Evolutionary conservation across 1,284 basidiomycete genomes (phyloP), one percentile per base, ranked within the genome.

Genomic region (Leccinum solheimii): DNA sequence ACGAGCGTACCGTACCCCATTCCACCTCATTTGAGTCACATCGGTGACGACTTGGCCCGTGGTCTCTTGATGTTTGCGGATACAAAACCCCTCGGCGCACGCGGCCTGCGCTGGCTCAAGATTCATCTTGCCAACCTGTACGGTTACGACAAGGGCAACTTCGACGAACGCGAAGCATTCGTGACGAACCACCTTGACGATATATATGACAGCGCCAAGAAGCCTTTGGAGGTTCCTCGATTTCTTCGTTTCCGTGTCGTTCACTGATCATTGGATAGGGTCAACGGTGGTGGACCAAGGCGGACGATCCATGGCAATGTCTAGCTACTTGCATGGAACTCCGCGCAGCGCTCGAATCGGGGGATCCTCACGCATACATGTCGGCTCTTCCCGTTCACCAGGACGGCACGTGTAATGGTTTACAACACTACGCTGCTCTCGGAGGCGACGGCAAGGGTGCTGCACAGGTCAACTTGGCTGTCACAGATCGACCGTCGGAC

Each of bases 341-440:
- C 13, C 82, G 83, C 55, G 82, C 82, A 0, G 97, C 97, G 2
- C 79, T 95, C 0, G 82, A 90, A 36, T 90, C 90, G 0, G 81
- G 81, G 1, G 84, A 95, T 65, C 95, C 97, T 0, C 79, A 81
- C 38, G 76, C 78, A 26, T 98, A 85, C 78, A 78, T 84, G 67
- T 94, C 89, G 3, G 77, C 80, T n/a, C 81, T 98, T 16, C 97
- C 97, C 0, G 86, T 98, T 7, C 97, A 99, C 75, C 97, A 99
- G 78, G 97, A 99, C 71, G 97, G 97, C 1, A 98, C 97, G 0
- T 99, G 97, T 72, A 99, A 99, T 73, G 97, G 97, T 53, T 81
- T 99, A 68, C 97, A 99, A 78, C 97, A 99, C 76, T 99, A 99
- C 70, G 97, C 97, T 11, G 97, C 97, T 1, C 86, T 99, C 3